A percentile compares a stretch with the other conserved stretches of the same genome.
Evolutionary conservation across 352 stramenopile species (phyloP).

Genomic region (Phytopythium montanum): DNA sequence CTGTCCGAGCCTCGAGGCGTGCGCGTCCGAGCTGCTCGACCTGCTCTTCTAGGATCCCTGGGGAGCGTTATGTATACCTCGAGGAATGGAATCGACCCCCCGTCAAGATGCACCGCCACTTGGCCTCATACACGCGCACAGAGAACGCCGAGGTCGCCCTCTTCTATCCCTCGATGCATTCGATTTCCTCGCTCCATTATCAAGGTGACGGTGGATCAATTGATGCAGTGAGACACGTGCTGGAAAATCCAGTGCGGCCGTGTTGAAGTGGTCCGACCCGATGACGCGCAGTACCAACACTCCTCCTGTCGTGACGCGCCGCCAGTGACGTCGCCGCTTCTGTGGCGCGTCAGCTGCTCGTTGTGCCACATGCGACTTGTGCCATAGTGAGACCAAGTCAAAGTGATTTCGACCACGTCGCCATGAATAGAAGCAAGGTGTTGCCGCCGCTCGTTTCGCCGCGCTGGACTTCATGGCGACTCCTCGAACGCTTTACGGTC

Average conservation of each 20-base stretch:
- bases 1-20: constrained; percentile 59
- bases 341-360: too few species aligned
- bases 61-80: neutral
- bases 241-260: too few species aligned
- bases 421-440: neutral
- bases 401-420: neutral
- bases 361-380: neutral
- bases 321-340: too few species aligned
- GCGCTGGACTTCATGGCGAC: too few species aligned
- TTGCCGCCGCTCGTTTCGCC: neutral
- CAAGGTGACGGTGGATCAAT: too few species aligned
- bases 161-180: neutral
- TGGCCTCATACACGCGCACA: neutral
- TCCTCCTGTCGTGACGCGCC: too few species aligned
- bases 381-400: neutral
- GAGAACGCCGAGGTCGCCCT: neutral
- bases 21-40: constrained; percentile 59
- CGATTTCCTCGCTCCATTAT: too few species aligned
- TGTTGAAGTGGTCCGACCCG: too few species aligned
- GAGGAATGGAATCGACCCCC: neutral
- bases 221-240: too few species aligned
- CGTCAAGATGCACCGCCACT: neutral
- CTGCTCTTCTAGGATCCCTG: constrained; percentile 41
- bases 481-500: too few species aligned
- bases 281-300: too few species aligned